Conservation (phyloP, 495 filamentous ascomycete genomes). For the Penicillium paxilli region DNA sequence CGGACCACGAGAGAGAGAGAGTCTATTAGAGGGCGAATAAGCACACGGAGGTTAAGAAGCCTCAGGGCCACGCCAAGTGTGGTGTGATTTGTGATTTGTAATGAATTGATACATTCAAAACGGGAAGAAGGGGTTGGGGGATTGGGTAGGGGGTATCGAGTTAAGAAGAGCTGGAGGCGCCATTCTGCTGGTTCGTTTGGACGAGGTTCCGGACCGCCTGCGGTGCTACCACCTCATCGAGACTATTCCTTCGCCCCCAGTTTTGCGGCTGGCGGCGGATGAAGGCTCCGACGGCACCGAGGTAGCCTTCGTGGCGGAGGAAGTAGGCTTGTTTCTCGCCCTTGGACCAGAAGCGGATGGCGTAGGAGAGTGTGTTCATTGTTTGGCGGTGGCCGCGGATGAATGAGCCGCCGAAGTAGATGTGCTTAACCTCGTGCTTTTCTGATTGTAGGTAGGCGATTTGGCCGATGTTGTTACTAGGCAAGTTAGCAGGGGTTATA, state of each 20-base stretch:
- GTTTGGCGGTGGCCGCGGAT: conserved; percentile 96
- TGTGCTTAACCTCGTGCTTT: conserved; percentile 84
- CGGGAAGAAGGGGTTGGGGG: too few species aligned
- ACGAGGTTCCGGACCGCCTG: conserved; percentile 32
- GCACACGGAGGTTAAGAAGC: neutral
- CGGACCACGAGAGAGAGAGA: neutral
- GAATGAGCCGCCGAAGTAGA: conserved; percentile 97
- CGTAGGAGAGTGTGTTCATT: conserved; percentile 94
- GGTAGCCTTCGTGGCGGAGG: conserved; percentile 90
- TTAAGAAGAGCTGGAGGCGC: conserved; percentile 11
- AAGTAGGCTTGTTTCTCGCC: conserved; percentile 95
- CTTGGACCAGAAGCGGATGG: conserved; percentile 96
- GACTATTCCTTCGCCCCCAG: conserved; percentile 84
- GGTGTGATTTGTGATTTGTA: neutral
- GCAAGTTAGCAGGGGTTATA: conserved; percentile 16
- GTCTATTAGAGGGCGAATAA: conserved; percentile 1
- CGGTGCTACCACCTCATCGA: conserved; percentile 48
- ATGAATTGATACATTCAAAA: neutral
- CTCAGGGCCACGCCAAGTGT: neutral
- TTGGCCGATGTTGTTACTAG: conserved; percentile 95
- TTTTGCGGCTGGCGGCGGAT: conserved; percentile 85
- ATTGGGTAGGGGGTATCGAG: neutral
- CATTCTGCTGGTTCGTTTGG: conserved; percentile 16
- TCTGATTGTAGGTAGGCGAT: conserved; percentile 94
- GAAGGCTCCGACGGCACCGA: conserved; percentile 96